Conservation (phyloP, 352 stramenopile species). For the Paralagenidium karlingii region DNA sequence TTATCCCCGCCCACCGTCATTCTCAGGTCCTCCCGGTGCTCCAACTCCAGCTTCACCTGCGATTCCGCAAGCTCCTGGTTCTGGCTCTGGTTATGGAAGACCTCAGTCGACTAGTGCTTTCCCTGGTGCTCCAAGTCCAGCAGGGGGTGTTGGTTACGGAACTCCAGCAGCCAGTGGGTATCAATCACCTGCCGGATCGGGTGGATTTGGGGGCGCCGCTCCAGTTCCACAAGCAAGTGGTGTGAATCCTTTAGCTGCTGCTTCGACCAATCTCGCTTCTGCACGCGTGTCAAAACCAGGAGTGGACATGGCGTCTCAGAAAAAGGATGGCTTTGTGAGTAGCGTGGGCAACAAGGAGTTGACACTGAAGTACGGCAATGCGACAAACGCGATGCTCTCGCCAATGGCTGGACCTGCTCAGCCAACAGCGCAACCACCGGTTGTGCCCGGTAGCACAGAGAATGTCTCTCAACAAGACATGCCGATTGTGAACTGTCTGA, state of each 20-base stretch:
- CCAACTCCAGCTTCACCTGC: no score
- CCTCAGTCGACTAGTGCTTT: slow-evolving; percentile 17
- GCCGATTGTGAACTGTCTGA: slow-evolving; percentile 68
- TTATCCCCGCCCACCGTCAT: no score
- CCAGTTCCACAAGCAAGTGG: slow-evolving; percentile 45
- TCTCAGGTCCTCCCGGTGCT: no score
- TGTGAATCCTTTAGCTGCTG: slow-evolving; percentile 54
- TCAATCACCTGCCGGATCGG: no score
- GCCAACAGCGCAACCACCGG: slow-evolving; percentile 18
- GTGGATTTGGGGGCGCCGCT: slow-evolving; percentile 1
- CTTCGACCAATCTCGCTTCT: slow-evolving; percentile 33
- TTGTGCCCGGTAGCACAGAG: slow-evolving; percentile 50
- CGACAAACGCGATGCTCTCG: slow-evolving; percentile 43
- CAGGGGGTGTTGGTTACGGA: slow-evolving; percentile 12
- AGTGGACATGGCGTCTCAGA: slow-evolving; percentile 70
- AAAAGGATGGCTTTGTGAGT: slow-evolving; percentile 75
- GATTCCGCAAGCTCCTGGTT: no score
- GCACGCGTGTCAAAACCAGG: slow-evolving; percentile 69
- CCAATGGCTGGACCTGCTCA: slow-evolving; percentile 14
- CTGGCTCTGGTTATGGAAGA: slow-evolving; percentile 14
- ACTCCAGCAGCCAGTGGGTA: slow-evolving; percentile 11
- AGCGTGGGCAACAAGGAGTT: slow-evolving; percentile 81
- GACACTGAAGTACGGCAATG: slow-evolving; percentile 79
- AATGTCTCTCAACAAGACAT: slow-evolving; percentile 62
- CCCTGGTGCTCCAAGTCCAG: slow-evolving; percentile 19